Evolutionary conservation across 805 yeast genomes (phyloP).

Genomic region (Kuraishia borneana): DNA sequence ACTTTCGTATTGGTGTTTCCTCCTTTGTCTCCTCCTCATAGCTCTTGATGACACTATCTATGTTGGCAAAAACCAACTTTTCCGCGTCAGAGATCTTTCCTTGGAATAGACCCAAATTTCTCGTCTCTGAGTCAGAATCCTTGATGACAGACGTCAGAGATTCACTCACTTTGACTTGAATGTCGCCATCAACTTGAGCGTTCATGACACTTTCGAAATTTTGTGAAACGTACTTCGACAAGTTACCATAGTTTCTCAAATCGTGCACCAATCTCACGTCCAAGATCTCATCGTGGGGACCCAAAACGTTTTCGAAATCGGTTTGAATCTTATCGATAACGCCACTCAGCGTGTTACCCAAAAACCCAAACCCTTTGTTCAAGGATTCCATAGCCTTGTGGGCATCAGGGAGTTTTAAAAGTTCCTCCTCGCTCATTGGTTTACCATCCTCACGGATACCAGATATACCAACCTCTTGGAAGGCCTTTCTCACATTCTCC

Average conservation of each 20-base stretch:
- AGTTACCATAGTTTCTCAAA: constrained; percentile 38
- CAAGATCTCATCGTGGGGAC: constrained; percentile 38
- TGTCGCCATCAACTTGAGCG: constrained; percentile 68
- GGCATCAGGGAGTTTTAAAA: constrained; percentile 19
- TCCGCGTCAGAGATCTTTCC: constrained; percentile 81
- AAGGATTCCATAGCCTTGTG: constrained; percentile 24
- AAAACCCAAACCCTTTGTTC: constrained; percentile 18
- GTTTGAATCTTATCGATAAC: constrained; percentile 27
- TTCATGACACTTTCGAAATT: constrained; percentile 54
- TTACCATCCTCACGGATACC: constrained; percentile 23
- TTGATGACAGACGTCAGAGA: constrained; percentile 29
- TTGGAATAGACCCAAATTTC: constrained; percentile 55
- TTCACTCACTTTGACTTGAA: constrained; percentile 36
- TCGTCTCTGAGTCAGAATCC: constrained; percentile 13
- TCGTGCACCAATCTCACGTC: constrained; percentile 61
- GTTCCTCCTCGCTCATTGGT: constrained; percentile 16
- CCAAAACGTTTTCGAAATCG: constrained; percentile 11
- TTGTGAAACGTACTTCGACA: constrained; percentile 34
- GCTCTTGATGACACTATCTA: constrained; percentile 60
- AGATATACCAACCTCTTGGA: constrained; percentile 28
- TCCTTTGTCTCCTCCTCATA: constrained; percentile 11
- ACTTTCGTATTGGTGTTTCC: constrained; percentile 6
- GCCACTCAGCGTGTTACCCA: constrained; percentile 20
- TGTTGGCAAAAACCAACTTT: constrained; percentile 77
- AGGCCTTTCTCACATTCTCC: constrained; percentile 22